Evolutionary conservation across 2,329 filamentous ascomycete genomes (phyloP).

Genomic region (Tolypocladium inflatum): DNA sequence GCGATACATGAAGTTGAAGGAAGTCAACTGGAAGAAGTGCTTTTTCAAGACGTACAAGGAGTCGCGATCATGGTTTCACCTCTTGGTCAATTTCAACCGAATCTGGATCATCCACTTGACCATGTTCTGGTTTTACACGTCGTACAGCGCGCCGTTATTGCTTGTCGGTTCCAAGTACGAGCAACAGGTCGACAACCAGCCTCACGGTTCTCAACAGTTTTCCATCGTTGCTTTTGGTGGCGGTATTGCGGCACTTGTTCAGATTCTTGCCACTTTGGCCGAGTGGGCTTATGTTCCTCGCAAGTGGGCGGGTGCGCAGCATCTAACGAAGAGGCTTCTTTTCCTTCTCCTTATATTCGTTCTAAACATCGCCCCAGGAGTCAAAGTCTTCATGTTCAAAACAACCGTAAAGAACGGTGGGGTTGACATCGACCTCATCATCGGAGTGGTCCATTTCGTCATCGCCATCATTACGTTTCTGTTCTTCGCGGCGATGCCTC

Average conservation of each 20-base stretch:
- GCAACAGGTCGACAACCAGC: conserved; percentile 74
- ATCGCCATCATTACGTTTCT: conserved; percentile 79
- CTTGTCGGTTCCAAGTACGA: conserved; percentile 69
- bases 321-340: conserved; percentile 80
- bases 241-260: conserved; percentile 71
- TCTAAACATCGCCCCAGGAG: conserved; percentile 74
- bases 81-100: conserved; percentile 97
- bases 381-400: conserved; percentile 62
- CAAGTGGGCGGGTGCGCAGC: conserved; percentile 90
- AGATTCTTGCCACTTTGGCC: conserved; percentile 74
- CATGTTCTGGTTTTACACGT: conserved; percentile 95
- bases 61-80: conserved; percentile 93
- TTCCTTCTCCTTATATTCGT: conserved; percentile 74
- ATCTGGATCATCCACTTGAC: conserved; percentile 97
- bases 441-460: conserved; percentile 91
- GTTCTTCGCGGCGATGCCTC: conserved; percentile 92
- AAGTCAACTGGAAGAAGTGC: conserved; percentile 95
- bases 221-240: conserved; percentile 87
- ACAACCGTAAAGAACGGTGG: neutral
- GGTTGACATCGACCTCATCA: conserved; percentile 46
- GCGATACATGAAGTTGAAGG: conserved; percentile 82
- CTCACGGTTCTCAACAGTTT: conserved; percentile 59
- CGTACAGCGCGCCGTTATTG: conserved; percentile 80
- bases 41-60: conserved; percentile 99
- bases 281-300: conserved; percentile 96